Base-by-base conservation (phyloP, 352 stramenopile species). In the Peronospora belbahrii region DNA sequence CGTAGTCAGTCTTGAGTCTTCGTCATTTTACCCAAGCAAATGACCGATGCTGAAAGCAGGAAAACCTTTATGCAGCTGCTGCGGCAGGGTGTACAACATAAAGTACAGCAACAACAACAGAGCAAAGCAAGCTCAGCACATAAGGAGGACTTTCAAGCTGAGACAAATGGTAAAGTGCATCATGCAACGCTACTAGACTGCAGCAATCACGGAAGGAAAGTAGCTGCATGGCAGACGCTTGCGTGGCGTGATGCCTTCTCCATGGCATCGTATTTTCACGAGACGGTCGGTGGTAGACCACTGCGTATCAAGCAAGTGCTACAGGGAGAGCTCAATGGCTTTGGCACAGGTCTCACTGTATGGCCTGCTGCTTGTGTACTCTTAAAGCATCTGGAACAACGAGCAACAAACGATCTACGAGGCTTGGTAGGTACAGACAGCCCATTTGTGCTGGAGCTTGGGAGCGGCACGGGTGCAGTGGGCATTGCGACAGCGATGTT, bases 391-490 rank as follows among this genome's bases (percentile, higher is more conserved):
- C 35, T 94, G 19, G 79, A 91, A 37, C 56, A 88, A n/a, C 65
- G 62, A 30, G 52, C 28, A 17, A 37, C 74, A 6, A 22, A 47
- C 1, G 48, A 52, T 5, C 81, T 80, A 35, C 57, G 27, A 33
- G 33, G 20, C 0, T 38, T 69, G 11, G 34, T 20, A 25, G 20
- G 42, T 31, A 55, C 46, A 2, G 37, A 55, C 17, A 35, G 54
- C n/a, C 47, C 59, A 3, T 73, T 74, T 14, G 72, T 97, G 17
- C 54, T 96, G 13, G 92, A 97, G 62, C 62, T 98, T 4, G 94
- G 92, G 25, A 87, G 82, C 30, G 90, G 93, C 25, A 97, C 94
- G 0, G 90, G 92, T 8, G 76, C 93, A 0, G 90, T 95, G 23
- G 88, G 84, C 7, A 79, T 98, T 30, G 88, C 84, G 1, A 81